Conservation (phyloP, 2,329 filamentous ascomycete genomes). For the Teratosphaeria nubilosa region DNA sequence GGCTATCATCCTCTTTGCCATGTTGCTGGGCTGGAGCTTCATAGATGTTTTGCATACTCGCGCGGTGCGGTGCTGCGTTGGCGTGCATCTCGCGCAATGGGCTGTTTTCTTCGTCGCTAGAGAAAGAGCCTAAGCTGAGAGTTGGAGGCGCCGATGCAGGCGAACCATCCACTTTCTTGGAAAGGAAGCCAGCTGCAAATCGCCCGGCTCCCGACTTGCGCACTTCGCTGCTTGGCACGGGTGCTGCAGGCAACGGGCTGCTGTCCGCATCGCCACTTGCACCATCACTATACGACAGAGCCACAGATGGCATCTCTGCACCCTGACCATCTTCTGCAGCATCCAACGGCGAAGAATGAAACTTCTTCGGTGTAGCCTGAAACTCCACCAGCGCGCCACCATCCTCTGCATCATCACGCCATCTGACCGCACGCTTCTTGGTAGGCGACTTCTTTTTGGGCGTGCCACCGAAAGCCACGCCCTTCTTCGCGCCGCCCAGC, state of each 20-base stretch:
- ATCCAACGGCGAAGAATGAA: slow-evolving; percentile 46
- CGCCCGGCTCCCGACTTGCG: slow-evolving; percentile 44
- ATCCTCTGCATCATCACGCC: slow-evolving; percentile 83
- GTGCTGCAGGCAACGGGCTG: slow-evolving; percentile 48
- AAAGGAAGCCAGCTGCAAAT: slow-evolving; percentile 82
- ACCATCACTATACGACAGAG: slow-evolving; percentile 39
- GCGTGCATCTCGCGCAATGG: slow-evolving; percentile 37
- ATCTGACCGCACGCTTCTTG: slow-evolving; percentile 71
- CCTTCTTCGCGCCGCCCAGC: slow-evolving; percentile 52
- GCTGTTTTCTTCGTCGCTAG: slow-evolving; percentile 38
- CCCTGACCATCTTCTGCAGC: slow-evolving; percentile 2
- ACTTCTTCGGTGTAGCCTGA: slow-evolving; percentile 74
- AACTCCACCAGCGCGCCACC: slow-evolving; percentile 74
- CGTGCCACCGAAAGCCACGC: slow-evolving; percentile 39
- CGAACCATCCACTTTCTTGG: slow-evolving; percentile 59
- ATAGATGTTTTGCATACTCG: background rate
- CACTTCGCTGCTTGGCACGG: slow-evolving; percentile 48
- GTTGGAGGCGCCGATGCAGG: slow-evolving; percentile 42
- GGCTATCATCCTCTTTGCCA: slow-evolving; percentile 23
- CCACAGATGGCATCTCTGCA: slow-evolving; percentile 28
- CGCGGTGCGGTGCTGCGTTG: slow-evolving; percentile 26
- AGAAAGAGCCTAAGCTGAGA: slow-evolving; percentile 49
- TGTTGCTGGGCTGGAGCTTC: slow-evolving; percentile 13
- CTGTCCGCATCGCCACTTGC: slow-evolving; percentile 32
- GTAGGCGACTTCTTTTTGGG: slow-evolving; percentile 51